These are phyloP conservation scores for Phytopythium ostracodes DNA, from an alignment of 352 stramenopile species.

Conservation along the genomic window DNA sequence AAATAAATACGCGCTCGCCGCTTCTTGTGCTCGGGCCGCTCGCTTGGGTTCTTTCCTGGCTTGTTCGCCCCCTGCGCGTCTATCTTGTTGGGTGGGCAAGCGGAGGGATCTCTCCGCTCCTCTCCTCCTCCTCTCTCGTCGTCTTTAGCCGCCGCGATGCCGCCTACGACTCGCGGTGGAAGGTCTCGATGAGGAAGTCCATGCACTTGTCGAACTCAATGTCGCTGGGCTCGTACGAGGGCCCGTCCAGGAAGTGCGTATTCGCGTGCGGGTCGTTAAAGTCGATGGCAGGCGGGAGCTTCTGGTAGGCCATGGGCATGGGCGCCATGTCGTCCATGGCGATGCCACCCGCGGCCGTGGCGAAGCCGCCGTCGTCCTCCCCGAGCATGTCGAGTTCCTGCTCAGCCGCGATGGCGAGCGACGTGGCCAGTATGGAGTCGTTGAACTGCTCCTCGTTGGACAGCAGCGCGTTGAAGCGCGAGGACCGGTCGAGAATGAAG, in stretches of 20 bases:
- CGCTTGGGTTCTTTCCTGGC: slow-evolving; percentile 1
- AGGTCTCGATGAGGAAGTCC: slow-evolving; percentile 75
- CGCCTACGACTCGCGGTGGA: slow-evolving; percentile 44
- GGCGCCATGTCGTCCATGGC: slow-evolving; percentile 18
- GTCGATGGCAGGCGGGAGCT: slow-evolving; percentile 39
- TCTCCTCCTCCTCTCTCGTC: no score
- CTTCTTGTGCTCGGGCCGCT: slow-evolving; percentile 3
- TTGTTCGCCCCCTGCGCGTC: slow-evolving; percentile 6
- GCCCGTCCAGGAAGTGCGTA: slow-evolving; percentile 42
- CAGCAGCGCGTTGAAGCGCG: slow-evolving; percentile 65
- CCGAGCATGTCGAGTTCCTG: slow-evolving; percentile 66
- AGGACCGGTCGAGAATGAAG: slow-evolving; percentile 67
- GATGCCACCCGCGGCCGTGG: slow-evolving; percentile 26
- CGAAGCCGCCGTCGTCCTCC: slow-evolving; percentile 32
- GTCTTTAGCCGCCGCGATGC: no score
- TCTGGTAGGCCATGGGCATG: slow-evolving; percentile 43
- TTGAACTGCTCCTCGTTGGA: slow-evolving; percentile 78
- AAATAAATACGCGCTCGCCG: slow-evolving; percentile 13
- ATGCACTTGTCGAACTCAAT: slow-evolving; percentile 80
- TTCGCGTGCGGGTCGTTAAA: slow-evolving; percentile 40
- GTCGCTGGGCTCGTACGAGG: slow-evolving; percentile 45
- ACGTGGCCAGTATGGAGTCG: slow-evolving; percentile 72
- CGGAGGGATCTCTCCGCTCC: not conserved
- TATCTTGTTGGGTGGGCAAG: slow-evolving; percentile 1
- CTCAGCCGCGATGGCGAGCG: slow-evolving; percentile 67